These are phyloP conservation scores for Xanthoceras sorbifolium DNA, from an alignment of 345 rosid genomes.

Conservation along the genomic window DNA sequence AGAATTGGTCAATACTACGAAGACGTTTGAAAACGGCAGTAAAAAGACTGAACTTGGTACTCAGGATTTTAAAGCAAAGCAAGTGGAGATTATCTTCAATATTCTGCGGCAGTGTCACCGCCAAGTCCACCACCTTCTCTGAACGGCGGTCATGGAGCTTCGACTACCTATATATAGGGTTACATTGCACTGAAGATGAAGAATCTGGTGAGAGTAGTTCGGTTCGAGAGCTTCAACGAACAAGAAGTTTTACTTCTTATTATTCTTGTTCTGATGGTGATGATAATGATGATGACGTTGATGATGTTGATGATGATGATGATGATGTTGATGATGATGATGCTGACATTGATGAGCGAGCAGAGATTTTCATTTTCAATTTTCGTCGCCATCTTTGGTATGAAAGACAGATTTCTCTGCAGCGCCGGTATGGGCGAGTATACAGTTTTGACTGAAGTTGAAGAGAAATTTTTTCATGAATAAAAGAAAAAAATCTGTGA, in stretches of 20 bases:
- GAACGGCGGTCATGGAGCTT: constrained; percentile 35
- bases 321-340: constrained; percentile 36
- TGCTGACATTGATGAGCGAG: constrained; percentile 1
- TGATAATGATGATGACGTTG: neutral
- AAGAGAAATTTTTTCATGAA: neutral
- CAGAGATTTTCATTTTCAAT: constrained; percentile 44
- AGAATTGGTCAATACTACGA: constrained; percentile 12
- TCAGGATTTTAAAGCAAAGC: constrained; percentile 10
- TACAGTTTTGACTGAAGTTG: constrained; percentile 17
- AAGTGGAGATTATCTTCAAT: too few relatives aligned
- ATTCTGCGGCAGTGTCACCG: too few relatives aligned
- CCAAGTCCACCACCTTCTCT: too few relatives aligned
- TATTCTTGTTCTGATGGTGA: neutral
- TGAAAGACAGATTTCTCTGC: constrained; percentile 47
- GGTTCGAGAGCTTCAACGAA: constrained; percentile 34
- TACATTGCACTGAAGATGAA: constrained; percentile 27
- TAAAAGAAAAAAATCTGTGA: too few relatives aligned
- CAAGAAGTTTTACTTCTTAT: constrained; percentile 26
- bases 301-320: too few relatives aligned
- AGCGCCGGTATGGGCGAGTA: constrained; percentile 29
- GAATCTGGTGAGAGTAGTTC: constrained; percentile 11
- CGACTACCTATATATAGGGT: constrained; percentile 22
- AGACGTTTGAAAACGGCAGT: constrained; percentile 28
- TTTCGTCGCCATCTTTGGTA: constrained; percentile 43
- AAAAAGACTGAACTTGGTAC: constrained; percentile 26